Conservation (phyloP, 2,329 filamentous ascomycete species). For the Penicillium sp. region DNA sequence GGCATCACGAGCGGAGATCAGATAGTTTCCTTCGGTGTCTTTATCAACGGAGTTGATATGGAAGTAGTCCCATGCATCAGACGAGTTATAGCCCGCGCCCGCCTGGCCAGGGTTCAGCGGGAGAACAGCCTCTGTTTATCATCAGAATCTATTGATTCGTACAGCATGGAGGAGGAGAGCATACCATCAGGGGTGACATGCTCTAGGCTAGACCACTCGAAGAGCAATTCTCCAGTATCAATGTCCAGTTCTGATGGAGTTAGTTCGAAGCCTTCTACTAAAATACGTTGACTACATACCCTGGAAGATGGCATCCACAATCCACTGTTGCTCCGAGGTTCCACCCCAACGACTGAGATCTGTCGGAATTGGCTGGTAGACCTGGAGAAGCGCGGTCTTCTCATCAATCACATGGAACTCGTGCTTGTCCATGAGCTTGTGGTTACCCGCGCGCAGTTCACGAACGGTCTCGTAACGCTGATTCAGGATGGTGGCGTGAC, state of each 20-base stretch:
- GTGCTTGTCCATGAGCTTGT: constrained; percentile 52
- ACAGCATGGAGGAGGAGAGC: constrained; percentile 8
- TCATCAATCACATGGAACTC: constrained; percentile 54
- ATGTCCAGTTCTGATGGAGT: constrained; percentile 41
- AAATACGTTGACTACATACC: constrained; percentile 35
- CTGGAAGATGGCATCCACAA: constrained; percentile 53
- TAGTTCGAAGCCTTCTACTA: not conserved
- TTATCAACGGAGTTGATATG: constrained; percentile 48
- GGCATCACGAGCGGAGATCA: constrained; percentile 47
- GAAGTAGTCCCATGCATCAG: constrained; percentile 49
- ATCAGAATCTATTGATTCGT: constrained; percentile 5
- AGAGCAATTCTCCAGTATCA: constrained; percentile 52
- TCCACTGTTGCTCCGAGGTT: constrained; percentile 51
- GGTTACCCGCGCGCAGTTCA: constrained; percentile 48
- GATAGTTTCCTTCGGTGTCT: constrained; percentile 42
- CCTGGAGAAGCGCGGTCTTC: constrained; percentile 51
- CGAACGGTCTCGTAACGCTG: constrained; percentile 53
- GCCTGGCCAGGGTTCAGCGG: constrained; percentile 47
- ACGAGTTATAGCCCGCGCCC: constrained; percentile 35
- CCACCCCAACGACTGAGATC: constrained; percentile 48
- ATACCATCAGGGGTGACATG: constrained; percentile 51
- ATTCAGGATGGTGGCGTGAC: constrained; percentile 52
- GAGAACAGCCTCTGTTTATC: constrained; percentile 41
- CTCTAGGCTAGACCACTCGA: constrained; percentile 57
- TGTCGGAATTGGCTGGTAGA: constrained; percentile 50